phyloP scores from a whole-genome alignment of 345 rosid genomes.

The Hibiscus mutabilis region DNA sequence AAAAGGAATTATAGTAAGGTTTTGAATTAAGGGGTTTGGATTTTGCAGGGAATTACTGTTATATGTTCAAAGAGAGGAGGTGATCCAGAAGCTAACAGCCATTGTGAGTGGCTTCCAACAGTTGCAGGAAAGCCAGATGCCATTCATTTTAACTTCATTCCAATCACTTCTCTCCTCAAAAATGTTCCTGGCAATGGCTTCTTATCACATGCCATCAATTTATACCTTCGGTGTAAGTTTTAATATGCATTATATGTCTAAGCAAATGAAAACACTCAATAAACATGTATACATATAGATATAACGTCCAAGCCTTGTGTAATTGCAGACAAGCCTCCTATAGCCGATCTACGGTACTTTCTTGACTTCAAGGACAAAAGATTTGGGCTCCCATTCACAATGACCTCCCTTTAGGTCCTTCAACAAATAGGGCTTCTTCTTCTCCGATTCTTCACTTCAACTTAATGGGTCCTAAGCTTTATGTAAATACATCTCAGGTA shows the following conservation, averaged over 20 bases:
- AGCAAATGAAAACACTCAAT: neutral
- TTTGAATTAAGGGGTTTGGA: neutral
- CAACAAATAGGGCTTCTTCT: slow-evolving; percentile 45
- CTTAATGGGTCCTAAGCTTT: slow-evolving; percentile 83
- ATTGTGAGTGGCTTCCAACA: slow-evolving; percentile 85
- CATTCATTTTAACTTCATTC: slow-evolving; percentile 60
- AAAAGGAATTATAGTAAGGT: neutral
- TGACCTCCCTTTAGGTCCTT: slow-evolving; percentile 76
- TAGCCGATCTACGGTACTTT: slow-evolving; percentile 58
- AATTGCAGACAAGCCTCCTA: slow-evolving; percentile 76
- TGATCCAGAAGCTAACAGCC: slow-evolving; percentile 39
- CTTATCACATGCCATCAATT: slow-evolving; percentile 89
- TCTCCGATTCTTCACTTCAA: slow-evolving; percentile 60
- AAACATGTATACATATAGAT: neutral
- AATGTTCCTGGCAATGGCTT: slow-evolving; percentile 76
- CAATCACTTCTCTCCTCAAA: slow-evolving; percentile 83
- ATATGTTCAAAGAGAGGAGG: slow-evolving; percentile 75
- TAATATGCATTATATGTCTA: neutral
- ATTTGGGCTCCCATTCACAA: slow-evolving; percentile 89
- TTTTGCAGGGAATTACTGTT: slow-evolving; percentile 69
- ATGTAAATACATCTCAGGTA: slow-evolving; percentile 75
- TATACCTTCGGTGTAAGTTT: slow-evolving; percentile 78
- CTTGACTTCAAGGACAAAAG: slow-evolving; percentile 73
- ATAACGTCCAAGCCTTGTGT: neutral
- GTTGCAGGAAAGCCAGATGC: slow-evolving; percentile 72